Evolutionary conservation across 2,329 filamentous ascomycete genomes (phyloP).

Genomic region (Cylindrodendrum hubeiense): DNA sequence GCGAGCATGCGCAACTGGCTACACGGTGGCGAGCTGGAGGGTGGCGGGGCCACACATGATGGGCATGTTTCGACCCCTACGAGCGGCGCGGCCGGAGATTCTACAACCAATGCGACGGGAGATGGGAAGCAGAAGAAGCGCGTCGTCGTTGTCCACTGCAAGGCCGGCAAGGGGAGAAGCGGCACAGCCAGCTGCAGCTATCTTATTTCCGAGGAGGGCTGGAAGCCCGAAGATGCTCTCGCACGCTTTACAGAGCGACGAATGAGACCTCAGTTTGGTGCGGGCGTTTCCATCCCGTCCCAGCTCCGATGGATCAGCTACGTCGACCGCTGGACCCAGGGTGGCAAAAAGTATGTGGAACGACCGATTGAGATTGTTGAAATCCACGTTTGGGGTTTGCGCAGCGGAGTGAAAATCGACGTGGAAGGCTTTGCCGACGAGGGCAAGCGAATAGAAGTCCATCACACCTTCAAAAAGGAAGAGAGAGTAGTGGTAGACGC

Average conservation of each 20-base stretch:
- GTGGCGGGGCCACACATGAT: conserved; percentile 22
- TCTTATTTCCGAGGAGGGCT: conserved; percentile 85
- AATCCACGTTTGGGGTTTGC: conserved; percentile 89
- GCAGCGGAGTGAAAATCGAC: conserved; percentile 88
- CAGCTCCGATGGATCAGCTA: conserved; percentile 91
- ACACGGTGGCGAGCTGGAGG: conserved; percentile 61
- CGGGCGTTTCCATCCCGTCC: conserved; percentile 92
- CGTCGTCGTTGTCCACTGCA: conserved; percentile 95
- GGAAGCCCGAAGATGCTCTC: conserved; percentile 66
- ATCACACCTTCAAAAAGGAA: conserved; percentile 81
- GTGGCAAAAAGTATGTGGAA: conserved; percentile 85
- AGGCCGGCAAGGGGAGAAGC: conserved; percentile 94
- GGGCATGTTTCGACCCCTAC: conserved; percentile 29
- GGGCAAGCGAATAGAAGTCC: conserved; percentile 85
- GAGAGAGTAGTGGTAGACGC: conserved; percentile 79
- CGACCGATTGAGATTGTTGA: conserved; percentile 87
- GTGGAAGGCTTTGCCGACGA: conserved; percentile 91
- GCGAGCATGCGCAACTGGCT: conserved; percentile 94
- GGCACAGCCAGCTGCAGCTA: conserved; percentile 91
- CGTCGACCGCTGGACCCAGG: conserved; percentile 85
- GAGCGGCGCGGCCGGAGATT: conserved; percentile 5
- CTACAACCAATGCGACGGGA: conserved; percentile 38
- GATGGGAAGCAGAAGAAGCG: conserved; percentile 58
- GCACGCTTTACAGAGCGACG: conserved; percentile 79
- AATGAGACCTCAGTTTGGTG: conserved; percentile 90